phyloP scores from a whole-genome alignment of 2,329 filamentous ascomycete species.

The Leptographium radiaticola region DNA sequence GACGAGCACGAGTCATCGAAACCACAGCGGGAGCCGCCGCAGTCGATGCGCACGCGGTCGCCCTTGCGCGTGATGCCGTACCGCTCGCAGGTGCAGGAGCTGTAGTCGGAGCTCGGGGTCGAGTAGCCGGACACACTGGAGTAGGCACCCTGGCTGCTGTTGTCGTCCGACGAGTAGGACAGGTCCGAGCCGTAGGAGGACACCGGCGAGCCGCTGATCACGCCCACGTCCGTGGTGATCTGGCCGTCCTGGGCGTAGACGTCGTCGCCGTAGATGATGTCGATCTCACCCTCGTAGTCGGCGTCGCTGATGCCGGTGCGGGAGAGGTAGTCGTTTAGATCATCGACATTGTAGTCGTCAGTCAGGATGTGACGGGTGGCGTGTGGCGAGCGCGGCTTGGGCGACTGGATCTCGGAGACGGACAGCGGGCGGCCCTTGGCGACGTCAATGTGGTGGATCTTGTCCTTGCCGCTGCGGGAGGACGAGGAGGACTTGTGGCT shows the following conservation, averaged over 20 bases:
- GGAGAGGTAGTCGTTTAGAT: conserved; percentile 28
- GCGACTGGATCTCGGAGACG: conserved; percentile 77
- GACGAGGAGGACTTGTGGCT: conserved; percentile 14
- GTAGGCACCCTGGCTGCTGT: conserved; percentile 42
- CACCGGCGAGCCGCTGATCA: conserved; percentile 38
- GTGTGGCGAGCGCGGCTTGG: conserved; percentile 78
- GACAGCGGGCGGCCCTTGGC: conserved; percentile 82
- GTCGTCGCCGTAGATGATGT: conserved; percentile 19
- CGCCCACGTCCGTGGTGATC: conserved; percentile 38
- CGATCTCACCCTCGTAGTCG: conserved; percentile 23
- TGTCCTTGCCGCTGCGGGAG: conserved; percentile 17
- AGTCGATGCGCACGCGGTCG: conserved; percentile 91
- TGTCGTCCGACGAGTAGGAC: conserved; percentile 61
- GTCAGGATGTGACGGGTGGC: conserved; percentile 80
- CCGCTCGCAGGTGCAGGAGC: conserved; percentile 82
- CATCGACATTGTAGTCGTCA: conserved; percentile 53
- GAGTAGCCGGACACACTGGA: conserved; percentile 68
- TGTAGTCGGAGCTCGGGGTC: conserved; percentile 63
- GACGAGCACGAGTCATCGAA: conserved; percentile 66
- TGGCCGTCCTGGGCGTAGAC: conserved; percentile 10
- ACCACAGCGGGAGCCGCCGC: conserved; percentile 76
- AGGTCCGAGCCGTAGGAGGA: conserved; percentile 53
- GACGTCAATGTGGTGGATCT: conserved; percentile 45
- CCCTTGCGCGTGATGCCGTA: conserved; percentile 92
- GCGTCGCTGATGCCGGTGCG: neutral